Conservation (phyloP, 2,329 filamentous ascomycete genomes). For the Plenodomus lindquistii region DNA sequence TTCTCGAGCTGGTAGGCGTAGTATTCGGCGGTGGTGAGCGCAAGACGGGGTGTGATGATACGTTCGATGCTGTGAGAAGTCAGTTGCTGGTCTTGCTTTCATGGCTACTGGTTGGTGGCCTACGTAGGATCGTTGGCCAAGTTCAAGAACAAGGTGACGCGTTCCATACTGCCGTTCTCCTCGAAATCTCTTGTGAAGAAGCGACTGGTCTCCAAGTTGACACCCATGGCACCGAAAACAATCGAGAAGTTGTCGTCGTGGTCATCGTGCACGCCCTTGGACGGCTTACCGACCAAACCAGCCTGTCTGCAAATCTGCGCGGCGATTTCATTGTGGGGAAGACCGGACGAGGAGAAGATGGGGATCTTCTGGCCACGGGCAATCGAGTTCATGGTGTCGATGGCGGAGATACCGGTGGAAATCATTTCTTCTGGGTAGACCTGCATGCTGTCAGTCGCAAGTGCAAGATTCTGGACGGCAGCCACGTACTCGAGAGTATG, state of each 20-base stretch:
- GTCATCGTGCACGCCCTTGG: constrained; percentile 93
- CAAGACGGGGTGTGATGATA: constrained; percentile 98
- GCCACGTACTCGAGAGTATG: constrained; percentile 83
- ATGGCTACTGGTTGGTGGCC: constrained; percentile 43
- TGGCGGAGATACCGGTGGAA: constrained; percentile 97
- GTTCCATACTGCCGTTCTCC: constrained; percentile 98
- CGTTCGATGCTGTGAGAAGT: constrained; percentile 77
- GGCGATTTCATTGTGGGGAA: constrained; percentile 99
- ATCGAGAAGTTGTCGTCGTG: constrained; percentile 99
- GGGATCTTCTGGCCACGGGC: constrained; percentile 99
- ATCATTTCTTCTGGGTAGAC: constrained; percentile 99
- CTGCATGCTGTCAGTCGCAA: constrained; percentile 51
- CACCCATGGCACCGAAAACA: constrained; percentile 99
- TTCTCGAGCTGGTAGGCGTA: constrained; percentile 99
- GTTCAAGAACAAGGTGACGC: constrained; percentile 96
- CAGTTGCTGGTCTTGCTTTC: constrained; percentile 8
- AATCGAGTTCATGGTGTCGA: constrained; percentile 92
- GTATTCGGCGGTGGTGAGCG: constrained; percentile 97
- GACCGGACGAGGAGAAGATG: constrained; percentile 97
- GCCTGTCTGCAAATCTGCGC: constrained; percentile 98
- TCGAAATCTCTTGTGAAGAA: constrained; percentile 99
- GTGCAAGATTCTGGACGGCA: constrained; percentile 15
- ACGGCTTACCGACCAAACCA: constrained; percentile 86
- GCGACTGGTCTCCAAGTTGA: constrained; percentile 97
- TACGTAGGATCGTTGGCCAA: constrained; percentile 98